These are phyloP conservation scores for Liriodendron chinense DNA, from an alignment of 164 flowering plant genomes.

Conservation along the genomic window DNA sequence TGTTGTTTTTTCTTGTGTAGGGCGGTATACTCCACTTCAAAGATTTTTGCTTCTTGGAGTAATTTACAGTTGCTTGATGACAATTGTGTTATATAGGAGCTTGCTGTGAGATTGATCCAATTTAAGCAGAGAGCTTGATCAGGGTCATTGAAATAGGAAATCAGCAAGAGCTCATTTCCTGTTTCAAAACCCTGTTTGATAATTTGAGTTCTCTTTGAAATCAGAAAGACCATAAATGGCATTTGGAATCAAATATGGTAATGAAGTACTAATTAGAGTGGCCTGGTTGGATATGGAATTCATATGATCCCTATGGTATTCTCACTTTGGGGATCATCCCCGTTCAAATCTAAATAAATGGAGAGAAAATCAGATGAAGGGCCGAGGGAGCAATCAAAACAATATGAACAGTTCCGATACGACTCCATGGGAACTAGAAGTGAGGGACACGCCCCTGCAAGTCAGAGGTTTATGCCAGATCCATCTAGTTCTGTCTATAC, in stretches of 20 bases:
- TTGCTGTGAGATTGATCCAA: not conserved
- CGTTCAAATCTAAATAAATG: constrained; percentile 22
- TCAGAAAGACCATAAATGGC: not conserved
- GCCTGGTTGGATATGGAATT: constrained; percentile 4
- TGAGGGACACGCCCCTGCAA: constrained; percentile 37
- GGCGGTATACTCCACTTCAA: not conserved
- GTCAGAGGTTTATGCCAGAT: constrained; percentile 43
- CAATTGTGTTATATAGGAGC: not conserved
- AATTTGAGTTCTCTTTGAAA: not conserved
- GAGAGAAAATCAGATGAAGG: constrained; percentile 37
- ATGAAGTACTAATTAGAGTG: not conserved
- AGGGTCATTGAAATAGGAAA: constrained; percentile 10
- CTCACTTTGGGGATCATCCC: constrained; percentile 17
- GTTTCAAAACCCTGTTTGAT: constrained; percentile 11
- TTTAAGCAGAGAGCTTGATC: not conserved
- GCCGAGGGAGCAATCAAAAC: constrained; percentile 33
- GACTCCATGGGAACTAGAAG: constrained; percentile 34
- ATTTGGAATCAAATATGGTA: not conserved
- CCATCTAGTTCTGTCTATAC: constrained; percentile 35
- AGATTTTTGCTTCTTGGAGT: not conserved
- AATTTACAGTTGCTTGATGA: not conserved
- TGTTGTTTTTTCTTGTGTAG: too few relatives aligned
- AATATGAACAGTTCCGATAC: constrained; percentile 34
- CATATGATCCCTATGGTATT: constrained; percentile 3
- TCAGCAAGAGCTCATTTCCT: constrained; percentile 8